A percentile compares a stretch with the other conserved stretches of the same genome.
phyloP scores from a whole-genome alignment of 1,284 basidiomycete species.

The Ceratobasidium sp. region DNA sequence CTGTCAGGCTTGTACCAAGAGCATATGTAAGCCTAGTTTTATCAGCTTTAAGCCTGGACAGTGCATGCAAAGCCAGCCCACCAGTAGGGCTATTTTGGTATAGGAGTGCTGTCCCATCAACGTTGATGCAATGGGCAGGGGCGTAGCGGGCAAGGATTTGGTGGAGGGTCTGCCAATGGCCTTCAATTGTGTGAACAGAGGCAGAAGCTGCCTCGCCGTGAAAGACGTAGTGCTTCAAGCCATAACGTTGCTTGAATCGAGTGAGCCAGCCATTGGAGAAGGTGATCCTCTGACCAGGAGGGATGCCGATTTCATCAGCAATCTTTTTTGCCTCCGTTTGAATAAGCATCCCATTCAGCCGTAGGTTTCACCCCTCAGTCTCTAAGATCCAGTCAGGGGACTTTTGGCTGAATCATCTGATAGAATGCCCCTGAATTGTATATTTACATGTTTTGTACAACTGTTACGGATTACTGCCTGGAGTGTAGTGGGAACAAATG shows the following conservation, averaged over 20 bases:
- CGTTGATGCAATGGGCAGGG: slow-evolving; percentile 56
- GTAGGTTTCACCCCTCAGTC: neutral
- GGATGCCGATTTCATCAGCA: slow-evolving; percentile 21
- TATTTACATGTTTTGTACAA: too few relatives aligned
- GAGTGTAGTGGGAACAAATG: too few relatives aligned
- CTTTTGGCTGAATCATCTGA: too few relatives aligned
- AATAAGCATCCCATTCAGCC: slow-evolving; percentile 1
- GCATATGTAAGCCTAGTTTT: slow-evolving; percentile 50
- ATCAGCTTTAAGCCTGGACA: slow-evolving; percentile 56
- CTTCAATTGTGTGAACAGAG: slow-evolving; percentile 16
- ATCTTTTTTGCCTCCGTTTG: slow-evolving; percentile 11
- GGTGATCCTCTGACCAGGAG: slow-evolving; percentile 7
- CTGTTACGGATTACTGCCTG: too few relatives aligned
- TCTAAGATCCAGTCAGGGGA: slow-evolving; percentile 40
- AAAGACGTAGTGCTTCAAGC: slow-evolving; percentile 54
- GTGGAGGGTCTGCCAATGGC: neutral
- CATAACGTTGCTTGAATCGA: slow-evolving; percentile 39
- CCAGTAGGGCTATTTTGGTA: slow-evolving; percentile 55
- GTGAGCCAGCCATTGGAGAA: slow-evolving; percentile 37
- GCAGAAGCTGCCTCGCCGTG: slow-evolving; percentile 62
- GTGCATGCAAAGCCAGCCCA: slow-evolving; percentile 54
- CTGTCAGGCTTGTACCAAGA: neutral
- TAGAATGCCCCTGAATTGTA: too few relatives aligned
- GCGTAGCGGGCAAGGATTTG: slow-evolving; percentile 52
- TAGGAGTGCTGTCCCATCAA: slow-evolving; percentile 60